Percentiles rank a stretch among this genome's conserved stretches.
These are phyloP conservation scores for Colletotrichum abscissum DNA, from an alignment of 2,329 filamentous ascomycete species.

Conservation along the genomic window DNA sequence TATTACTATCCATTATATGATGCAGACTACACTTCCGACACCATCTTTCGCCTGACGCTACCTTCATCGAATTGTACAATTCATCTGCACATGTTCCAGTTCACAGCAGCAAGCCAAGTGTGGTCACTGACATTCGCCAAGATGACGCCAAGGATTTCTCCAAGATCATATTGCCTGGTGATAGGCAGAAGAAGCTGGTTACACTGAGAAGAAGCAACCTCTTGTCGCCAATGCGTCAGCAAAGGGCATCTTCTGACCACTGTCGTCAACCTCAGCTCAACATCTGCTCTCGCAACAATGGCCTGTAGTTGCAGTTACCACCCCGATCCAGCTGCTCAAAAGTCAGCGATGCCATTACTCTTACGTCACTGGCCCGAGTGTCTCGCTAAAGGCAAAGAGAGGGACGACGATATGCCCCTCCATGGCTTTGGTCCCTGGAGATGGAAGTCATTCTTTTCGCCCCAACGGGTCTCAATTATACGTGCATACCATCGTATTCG, in stretches of 20 bases:
- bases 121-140: not conserved
- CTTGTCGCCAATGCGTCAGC: not conserved
- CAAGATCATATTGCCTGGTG: not conserved
- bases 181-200: not conserved
- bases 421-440: not conserved
- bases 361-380: conserved; percentile 22
- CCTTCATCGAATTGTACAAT: no score
- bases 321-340: not conserved
- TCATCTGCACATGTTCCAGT: not conserved
- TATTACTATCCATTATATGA: not conserved
- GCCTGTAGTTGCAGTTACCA: not conserved
- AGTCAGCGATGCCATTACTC: not conserved
- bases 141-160: not conserved
- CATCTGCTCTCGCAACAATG: not conserved
- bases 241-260: not conserved
- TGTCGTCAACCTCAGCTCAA: not conserved
- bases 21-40: not conserved
- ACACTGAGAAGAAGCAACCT: not conserved
- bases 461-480: not conserved
- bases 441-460: not conserved
- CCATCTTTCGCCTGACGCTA: not conserved
- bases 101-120: not conserved
- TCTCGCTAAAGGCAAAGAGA: not conserved
- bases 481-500: conserved; percentile 12
- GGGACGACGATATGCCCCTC: conserved; percentile 1